phyloP scores from a whole-genome alignment of 2,329 filamentous ascomycete genomes.

The Fusarium nelsonii region DNA sequence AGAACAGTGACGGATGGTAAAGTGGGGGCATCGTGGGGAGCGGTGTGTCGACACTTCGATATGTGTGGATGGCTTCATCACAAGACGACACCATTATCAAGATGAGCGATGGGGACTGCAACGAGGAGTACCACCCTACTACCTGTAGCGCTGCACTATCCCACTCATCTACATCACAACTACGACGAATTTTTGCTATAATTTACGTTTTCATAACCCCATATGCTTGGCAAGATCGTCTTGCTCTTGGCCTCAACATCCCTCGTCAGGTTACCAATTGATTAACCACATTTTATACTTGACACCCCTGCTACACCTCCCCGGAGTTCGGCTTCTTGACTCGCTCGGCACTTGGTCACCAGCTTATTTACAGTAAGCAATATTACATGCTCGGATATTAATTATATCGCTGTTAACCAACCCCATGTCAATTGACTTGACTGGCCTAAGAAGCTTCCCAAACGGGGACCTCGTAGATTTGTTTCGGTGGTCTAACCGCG shows the following conservation, averaged over 20 bases:
- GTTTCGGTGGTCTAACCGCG: background rate
- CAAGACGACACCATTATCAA: constrained; percentile 27
- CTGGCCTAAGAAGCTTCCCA: constrained; percentile 13
- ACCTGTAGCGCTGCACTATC: constrained; percentile 24
- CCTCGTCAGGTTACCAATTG: background rate
- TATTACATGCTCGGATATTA: background rate
- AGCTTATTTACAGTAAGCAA: background rate
- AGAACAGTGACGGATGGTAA: constrained; percentile 19
- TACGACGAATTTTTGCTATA: background rate
- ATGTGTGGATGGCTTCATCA: constrained; percentile 43
- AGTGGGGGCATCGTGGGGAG: constrained; percentile 47
- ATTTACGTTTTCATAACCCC: constrained; percentile 28
- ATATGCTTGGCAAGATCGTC: constrained; percentile 14
- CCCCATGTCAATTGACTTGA: background rate
- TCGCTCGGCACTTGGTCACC: constrained; percentile 39
- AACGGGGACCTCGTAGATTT: constrained; percentile 34
- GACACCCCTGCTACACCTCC: background rate
- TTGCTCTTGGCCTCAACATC: background rate
- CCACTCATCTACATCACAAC: constrained; percentile 35
- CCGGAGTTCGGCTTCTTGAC: constrained; percentile 34
- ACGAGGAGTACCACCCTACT: constrained; percentile 31
- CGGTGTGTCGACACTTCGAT: constrained; percentile 41
- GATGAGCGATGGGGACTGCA: constrained; percentile 33
- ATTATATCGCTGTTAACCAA: background rate
- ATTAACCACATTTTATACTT: background rate